These are phyloP conservation scores for Sugiyamaella floridensis DNA, from an alignment of 805 yeast species.

Conservation along the genomic window DNA sequence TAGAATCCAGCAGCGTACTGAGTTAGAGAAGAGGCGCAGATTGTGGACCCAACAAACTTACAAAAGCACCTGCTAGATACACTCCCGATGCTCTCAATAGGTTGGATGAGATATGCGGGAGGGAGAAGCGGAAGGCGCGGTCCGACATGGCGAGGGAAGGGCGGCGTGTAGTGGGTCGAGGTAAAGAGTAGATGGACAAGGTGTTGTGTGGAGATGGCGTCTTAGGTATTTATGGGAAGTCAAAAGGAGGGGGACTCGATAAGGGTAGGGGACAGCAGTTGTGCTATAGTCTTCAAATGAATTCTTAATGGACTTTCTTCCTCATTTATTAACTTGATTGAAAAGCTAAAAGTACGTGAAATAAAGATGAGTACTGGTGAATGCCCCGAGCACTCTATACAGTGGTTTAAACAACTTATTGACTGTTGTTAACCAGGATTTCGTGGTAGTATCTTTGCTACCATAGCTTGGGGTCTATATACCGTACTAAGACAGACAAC, in stretches of 20 bases:
- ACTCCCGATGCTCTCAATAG: slow-evolving; percentile 68
- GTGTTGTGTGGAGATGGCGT: neutral
- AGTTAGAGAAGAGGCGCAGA: neutral
- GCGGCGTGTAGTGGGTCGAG: too few relatives aligned
- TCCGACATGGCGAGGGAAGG: slow-evolving; percentile 14
- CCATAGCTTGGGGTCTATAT: too few relatives aligned
- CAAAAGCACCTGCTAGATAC: slow-evolving; percentile 41
- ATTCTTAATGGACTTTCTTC: too few relatives aligned
- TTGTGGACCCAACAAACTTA: slow-evolving; percentile 15
- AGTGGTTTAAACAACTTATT: too few relatives aligned
- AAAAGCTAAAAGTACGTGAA: too few relatives aligned
- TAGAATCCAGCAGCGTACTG: slow-evolving; percentile 56
- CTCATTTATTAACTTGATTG: too few relatives aligned
- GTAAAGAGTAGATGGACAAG: too few relatives aligned
- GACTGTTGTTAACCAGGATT: neutral
- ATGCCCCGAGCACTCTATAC: too few relatives aligned
- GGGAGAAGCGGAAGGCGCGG: slow-evolving; percentile 56
- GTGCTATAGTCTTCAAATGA: too few relatives aligned
- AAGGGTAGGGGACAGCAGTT: neutral
- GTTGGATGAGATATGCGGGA: slow-evolving; percentile 61
- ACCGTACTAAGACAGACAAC: too few relatives aligned
- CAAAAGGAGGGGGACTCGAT: neutral
- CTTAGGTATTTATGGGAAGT: neutral
- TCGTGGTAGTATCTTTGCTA: too few relatives aligned
- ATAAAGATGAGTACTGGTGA: too few relatives aligned